phyloP scores from a whole-genome alignment of 768 basidiomycete genomes.

The Obba rivulosa region DNA sequence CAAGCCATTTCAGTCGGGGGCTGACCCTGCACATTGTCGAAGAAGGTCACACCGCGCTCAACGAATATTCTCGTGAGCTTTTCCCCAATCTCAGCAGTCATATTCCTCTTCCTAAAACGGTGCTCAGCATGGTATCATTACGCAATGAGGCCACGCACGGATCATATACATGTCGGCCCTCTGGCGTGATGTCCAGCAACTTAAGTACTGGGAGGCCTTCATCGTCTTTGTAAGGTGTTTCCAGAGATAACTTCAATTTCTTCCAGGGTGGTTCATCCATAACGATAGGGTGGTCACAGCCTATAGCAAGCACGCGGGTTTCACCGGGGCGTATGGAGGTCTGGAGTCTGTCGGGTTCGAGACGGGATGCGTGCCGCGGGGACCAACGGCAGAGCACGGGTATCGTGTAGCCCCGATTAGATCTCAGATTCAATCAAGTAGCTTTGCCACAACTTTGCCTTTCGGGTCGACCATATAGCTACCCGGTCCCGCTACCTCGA shows the following conservation, averaged over 20 bases:
- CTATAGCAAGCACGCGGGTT: no score
- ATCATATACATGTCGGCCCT: slow-evolving; percentile 67
- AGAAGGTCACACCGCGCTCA: slow-evolving; percentile 74
- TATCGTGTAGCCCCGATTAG: no score
- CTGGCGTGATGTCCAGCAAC: slow-evolving; percentile 63
- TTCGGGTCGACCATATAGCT: no score
- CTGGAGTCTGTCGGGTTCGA: neutral
- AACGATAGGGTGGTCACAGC: neutral
- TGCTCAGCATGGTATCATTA: neutral
- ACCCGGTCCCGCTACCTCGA: neutral
- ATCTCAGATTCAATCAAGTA: no score
- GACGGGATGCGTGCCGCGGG: neutral
- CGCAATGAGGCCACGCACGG: slow-evolving; percentile 41
- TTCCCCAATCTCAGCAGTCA: slow-evolving; percentile 54
- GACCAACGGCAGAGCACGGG: slow-evolving; percentile 5
- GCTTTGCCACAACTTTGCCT: no score
- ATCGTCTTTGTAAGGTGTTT: slow-evolving; percentile 80
- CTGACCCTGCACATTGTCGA: slow-evolving; percentile 42
- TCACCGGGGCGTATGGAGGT: neutral
- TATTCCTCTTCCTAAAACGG: slow-evolving; percentile 36
- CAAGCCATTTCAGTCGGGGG: slow-evolving; percentile 11
- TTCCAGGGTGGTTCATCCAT: slow-evolving; percentile 43
- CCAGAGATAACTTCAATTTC: slow-evolving; percentile 61
- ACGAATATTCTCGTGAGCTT: slow-evolving; percentile 64
- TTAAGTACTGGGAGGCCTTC: slow-evolving; percentile 55